Percentiles rank a stretch among this genome's conserved stretches.
Evolutionary conservation across 1,139 yeast species (phyloP).

Genomic region (Geotrichum bryndzae): DNA sequence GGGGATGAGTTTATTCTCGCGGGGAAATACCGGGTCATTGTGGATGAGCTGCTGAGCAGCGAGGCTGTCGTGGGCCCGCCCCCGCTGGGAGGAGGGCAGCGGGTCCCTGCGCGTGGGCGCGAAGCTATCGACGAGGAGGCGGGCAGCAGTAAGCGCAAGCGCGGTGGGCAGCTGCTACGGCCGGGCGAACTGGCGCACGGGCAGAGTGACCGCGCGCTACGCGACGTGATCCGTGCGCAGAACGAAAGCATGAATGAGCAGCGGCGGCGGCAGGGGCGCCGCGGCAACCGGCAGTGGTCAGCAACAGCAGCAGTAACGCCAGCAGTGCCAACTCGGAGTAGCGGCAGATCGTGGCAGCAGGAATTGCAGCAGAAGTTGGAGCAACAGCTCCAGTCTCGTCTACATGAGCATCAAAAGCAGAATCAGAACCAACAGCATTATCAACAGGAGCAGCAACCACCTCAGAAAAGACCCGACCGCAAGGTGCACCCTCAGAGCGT

Average conservation of each 20-base stretch:
- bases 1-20: background rate
- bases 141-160: background rate
- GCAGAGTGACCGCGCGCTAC: background rate
- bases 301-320: background rate
- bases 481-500: background rate
- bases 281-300: background rate
- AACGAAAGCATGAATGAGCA: background rate
- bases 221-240: background rate
- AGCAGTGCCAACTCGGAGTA: background rate
- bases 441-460: background rate
- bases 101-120: background rate
- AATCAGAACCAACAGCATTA: background rate
- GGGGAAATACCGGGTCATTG: background rate
- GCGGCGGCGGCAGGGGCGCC: background rate
- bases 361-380: background rate
- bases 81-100: background rate
- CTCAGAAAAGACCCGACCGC: background rate
- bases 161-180: background rate
- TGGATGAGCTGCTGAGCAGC: background rate
- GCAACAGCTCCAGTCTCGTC: background rate
- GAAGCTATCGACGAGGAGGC: background rate
- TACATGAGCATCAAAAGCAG: background rate
- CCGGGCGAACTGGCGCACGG: background rate
- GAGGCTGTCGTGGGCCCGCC: background rate
- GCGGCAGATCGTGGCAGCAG: background rate